Evolutionary conservation across 257 asterid genomes (phyloP).

Genomic region (Primulina tabacum): DNA sequence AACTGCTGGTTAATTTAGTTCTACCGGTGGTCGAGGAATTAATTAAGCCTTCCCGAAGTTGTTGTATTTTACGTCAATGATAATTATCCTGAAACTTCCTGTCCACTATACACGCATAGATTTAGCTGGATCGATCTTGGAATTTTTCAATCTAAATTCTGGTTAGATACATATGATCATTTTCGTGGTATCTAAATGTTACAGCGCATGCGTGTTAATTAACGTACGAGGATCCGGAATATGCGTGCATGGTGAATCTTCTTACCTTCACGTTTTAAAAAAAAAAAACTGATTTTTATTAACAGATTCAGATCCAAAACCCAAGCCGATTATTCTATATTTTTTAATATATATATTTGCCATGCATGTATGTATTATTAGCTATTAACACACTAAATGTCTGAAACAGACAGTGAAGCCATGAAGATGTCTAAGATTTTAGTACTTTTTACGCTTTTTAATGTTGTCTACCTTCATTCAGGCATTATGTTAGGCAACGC

Average conservation of each 20-base stretch:
- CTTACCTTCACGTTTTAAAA: no score
- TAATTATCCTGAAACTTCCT: no score
- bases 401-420: no score
- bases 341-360: neutral
- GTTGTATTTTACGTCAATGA: no score
- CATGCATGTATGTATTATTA: neutral
- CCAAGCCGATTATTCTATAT: neutral
- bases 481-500: neutral
- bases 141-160: neutral
- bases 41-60: no score
- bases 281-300: no score
- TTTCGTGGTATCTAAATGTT: neutral
- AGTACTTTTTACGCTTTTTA: neutral
- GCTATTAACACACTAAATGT: neutral
- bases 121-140: neutral
- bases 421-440: neutral
- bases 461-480: neutral
- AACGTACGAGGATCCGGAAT: no score
- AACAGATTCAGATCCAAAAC: neutral
- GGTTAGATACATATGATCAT: neutral
- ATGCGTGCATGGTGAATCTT: no score
- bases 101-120: neutral
- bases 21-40: no score
- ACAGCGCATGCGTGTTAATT: neutral
- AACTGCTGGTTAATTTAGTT: no score